These are phyloP conservation scores for Entomortierella chlamydospora DNA, from an alignment of 192 early-diverging fungal genomes.

Conservation along the genomic window DNA sequence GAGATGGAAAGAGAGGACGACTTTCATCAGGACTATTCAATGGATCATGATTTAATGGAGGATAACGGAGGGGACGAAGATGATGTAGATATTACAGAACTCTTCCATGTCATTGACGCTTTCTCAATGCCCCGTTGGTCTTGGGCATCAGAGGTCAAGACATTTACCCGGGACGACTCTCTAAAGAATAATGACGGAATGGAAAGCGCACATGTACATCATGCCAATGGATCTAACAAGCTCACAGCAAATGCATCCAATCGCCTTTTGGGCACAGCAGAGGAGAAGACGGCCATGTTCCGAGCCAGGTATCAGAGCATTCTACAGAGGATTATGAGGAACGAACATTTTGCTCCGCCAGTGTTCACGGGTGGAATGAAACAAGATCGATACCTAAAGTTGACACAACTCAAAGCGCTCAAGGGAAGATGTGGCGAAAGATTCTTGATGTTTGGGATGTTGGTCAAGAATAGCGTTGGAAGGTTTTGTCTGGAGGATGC, in stretches of 20 bases:
- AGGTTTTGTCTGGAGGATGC: constrained; percentile 89
- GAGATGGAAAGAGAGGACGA: constrained; percentile 54
- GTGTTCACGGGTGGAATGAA: constrained; percentile 63
- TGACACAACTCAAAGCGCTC: constrained; percentile 85
- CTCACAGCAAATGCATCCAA: constrained; percentile 19
- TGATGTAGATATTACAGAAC: constrained; percentile 62
- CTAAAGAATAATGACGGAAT: background rate
- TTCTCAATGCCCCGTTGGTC: constrained; percentile 78
- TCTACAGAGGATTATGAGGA: constrained; percentile 82
- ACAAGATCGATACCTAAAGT: constrained; percentile 56
- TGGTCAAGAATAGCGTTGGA: constrained; percentile 83
- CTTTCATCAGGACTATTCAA: background rate
- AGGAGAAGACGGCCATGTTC: constrained; percentile 74
- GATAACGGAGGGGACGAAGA: constrained; percentile 51
- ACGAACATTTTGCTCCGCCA: constrained; percentile 80
- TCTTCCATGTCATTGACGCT: constrained; percentile 78
- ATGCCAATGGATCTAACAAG: constrained; percentile 13
- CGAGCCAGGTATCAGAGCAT: constrained; percentile 84
- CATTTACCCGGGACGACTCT: constrained; percentile 63
- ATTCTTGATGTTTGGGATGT: constrained; percentile 90
- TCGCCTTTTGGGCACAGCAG: constrained; percentile 69
- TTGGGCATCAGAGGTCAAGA: constrained; percentile 73
- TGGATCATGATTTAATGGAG: constrained; percentile 10
- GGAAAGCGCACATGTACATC: background rate
- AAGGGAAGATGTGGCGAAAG: constrained; percentile 73